Evolutionary conservation across 768 basidiomycete species (phyloP), one percentile per base, ranked within the genome.

Genomic region (Agaricus subrufescens): DNA sequence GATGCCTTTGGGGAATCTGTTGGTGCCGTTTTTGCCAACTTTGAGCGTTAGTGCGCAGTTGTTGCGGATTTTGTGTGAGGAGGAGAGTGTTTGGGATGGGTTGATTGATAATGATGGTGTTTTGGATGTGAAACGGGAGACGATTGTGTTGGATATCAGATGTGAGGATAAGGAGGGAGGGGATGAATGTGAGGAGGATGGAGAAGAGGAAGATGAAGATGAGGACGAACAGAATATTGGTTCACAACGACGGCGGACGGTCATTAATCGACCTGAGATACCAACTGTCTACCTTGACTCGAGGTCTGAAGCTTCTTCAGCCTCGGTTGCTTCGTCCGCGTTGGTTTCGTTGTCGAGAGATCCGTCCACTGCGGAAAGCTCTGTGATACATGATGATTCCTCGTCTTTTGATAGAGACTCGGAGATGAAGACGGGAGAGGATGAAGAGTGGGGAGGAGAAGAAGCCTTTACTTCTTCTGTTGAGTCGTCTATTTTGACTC

Each of bases 1-100:
- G 72, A 98, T 98, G 94, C 91, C 93, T 2, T 70, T 97, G 61
- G 87, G 87, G 67, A 97, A 97, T 64, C 69, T 98, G 62, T 73
- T 95, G 47, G 73, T 95, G 34, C 87, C 96, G 49, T 86, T 98
- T 66, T 94, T 90, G 59, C 95, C 94, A 6, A 92, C 85, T 66
- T 69, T 94, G 65, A 84, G 80, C 65, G 87, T 94, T 83, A 89
- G 75, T 56, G 89, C 89, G 14, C 77, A 85, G 1, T 65, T 93
- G 27, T 69, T 94, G 61, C 79, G 86, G 59, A 79, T 86, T 30
- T 68, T 94, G 2, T 89, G 89, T 62, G 90, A 93, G 66, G 79
- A 79, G 8, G 76, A 83, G 54, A 78, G 70, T 23, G 81, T 91
- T 43, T 93, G 91, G 91, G 70, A 59, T 27, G 58, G 56, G 31